Evolutionary conservation across 2,329 filamentous ascomycete species (phyloP).

Genomic region (Stemphylium beticola): DNA sequence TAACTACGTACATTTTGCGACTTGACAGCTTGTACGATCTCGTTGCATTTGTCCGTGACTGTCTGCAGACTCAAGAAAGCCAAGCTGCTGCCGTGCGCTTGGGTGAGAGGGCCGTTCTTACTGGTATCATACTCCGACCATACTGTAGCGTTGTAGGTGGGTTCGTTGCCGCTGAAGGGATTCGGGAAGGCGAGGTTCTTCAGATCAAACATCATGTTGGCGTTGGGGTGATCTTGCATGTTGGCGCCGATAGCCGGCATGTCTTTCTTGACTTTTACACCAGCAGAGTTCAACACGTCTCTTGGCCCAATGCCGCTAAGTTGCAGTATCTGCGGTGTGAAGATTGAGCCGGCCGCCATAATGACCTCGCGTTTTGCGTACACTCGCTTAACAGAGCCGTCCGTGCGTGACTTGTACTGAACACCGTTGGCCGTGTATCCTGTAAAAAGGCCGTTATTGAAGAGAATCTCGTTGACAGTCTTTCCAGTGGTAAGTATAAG

Average conservation of each 20-base stretch:
- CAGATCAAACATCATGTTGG: conserved; percentile 29
- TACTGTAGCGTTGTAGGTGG: conserved; percentile 33
- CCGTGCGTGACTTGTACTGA: conserved; percentile 26
- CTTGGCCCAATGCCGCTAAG: conserved; percentile 40
- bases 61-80: conserved; percentile 28
- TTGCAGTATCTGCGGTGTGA: conserved; percentile 61
- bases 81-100: conserved; percentile 32
- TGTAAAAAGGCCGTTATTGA: conserved; percentile 21
- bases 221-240: conserved; percentile 42
- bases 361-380: conserved; percentile 59
- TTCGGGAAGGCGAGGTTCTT: conserved; percentile 30
- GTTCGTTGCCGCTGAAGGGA: conserved; percentile 27
- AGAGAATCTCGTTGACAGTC: conserved; percentile 35
- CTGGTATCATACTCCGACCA: conserved; percentile 34
- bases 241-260: conserved; percentile 41
- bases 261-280: conserved; percentile 33
- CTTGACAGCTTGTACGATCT: conserved; percentile 26
- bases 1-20: conserved; percentile 23
- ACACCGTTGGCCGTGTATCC: conserved; percentile 28
- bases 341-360: conserved; percentile 62
- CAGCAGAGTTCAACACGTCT: conserved; percentile 28
- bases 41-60: conserved; percentile 22
- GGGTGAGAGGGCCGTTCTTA: conserved; percentile 36
- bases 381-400: conserved; percentile 25
- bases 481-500: conserved; percentile 29